Evolutionary conservation across 2,329 filamentous ascomycete genomes (phyloP), one percentile per base, ranked within the genome.

Genomic region (Trichoderma semiorbis): DNA sequence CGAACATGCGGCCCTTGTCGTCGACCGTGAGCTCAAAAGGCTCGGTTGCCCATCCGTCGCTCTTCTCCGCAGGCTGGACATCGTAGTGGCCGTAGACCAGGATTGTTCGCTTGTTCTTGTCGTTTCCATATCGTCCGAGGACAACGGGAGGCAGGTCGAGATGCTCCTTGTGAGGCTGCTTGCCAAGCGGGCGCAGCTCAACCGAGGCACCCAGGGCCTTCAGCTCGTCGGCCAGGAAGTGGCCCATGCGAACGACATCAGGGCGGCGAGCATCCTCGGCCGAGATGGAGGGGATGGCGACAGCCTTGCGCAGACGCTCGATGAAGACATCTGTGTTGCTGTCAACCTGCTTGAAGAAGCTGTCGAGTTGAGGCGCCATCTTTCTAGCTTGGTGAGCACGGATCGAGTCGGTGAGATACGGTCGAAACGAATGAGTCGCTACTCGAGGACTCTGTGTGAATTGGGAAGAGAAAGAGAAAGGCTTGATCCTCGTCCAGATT

Each of bases 51-150:
- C 96, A 99, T 75, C 96, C 96, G 78, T 99, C 96, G 76, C 92
- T 93, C 85, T 93, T 93, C 79, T 95, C 89, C 39, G 96, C 96
- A 30, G 96, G 96, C 84, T 99, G 96, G 43, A 99, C 96, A 81
- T 99, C 96, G 85, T 99, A 99, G 86, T 99, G 96, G 62, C 96
- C 96, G 80, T 99, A 99, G 61, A 99, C 94, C 74, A 99, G 88
- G 76, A 99, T 96, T 43, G 95, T 98, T 73, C 93, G 90, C 89
- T 98, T 99, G 82, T 89, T 93, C 83, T 92, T 91, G 82, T 98
- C 95, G 82, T 90, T 93, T 76, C 96, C 95, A 82, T 98, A 98
- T 76, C 96, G 92, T 64, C 92, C 95, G 74, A 99, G 89, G 70
- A 99, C 90, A 66, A 97, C 95, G 1, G 96, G 96, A 4, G 96